phyloP scores from a whole-genome alignment of 345 rosid genomes.

The Eucalyptus cloeziana region DNA sequence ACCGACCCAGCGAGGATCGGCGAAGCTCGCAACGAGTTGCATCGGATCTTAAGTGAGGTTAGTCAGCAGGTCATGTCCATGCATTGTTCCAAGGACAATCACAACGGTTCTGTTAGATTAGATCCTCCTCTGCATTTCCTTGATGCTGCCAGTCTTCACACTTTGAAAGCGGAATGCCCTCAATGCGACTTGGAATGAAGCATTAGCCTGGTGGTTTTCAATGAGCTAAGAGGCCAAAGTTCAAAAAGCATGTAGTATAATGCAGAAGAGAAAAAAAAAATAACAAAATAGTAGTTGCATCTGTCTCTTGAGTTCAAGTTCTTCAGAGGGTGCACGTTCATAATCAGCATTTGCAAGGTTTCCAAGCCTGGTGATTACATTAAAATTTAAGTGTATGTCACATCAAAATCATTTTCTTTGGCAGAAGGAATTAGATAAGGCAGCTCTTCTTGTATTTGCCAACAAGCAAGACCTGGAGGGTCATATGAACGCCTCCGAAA shows the following conservation, averaged over 20 bases:
- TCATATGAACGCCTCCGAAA: conserved; percentile 32
- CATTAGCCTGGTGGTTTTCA: neutral
- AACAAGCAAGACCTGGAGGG: conserved; percentile 55
- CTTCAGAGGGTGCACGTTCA: neutral
- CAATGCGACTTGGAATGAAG: neutral
- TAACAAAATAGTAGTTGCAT: neutral
- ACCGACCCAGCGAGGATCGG: conserved; percentile 36
- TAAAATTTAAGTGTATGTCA: neutral
- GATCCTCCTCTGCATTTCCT: neutral
- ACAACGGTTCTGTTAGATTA: neutral
- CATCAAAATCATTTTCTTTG: neutral
- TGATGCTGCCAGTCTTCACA: neutral
- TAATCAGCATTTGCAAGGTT: neutral
- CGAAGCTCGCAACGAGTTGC: conserved; percentile 72
- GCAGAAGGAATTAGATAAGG: conserved; percentile 47
- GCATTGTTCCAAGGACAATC: neutral
- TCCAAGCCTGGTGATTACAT: neutral
- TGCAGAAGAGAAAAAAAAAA: neutral
- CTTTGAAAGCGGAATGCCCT: neutral
- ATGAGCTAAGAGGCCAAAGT: neutral
- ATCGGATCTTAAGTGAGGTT: conserved; percentile 48
- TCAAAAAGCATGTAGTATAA: neutral
- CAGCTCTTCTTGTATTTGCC: conserved; percentile 51
- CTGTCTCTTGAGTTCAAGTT: neutral
- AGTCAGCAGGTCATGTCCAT: neutral